These are phyloP conservation scores for Acorus calamus DNA, from an alignment of 106 monocot genomes.

Conservation along the genomic window DNA sequence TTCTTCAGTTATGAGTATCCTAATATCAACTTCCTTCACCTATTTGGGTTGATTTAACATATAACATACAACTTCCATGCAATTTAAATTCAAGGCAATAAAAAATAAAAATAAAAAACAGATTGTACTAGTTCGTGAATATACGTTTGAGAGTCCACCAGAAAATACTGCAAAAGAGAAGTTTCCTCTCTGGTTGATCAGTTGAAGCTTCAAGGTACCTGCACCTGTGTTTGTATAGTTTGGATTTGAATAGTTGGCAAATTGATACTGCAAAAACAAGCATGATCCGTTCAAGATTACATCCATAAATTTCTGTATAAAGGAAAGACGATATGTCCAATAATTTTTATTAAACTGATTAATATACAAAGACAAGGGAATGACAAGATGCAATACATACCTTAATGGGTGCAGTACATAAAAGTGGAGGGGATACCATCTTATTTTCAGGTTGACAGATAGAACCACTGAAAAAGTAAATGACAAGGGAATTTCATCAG, in stretches of 20 bases:
- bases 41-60: too few relatives aligned
- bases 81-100: too few relatives aligned
- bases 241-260: constrained; percentile 52
- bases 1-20: too few relatives aligned
- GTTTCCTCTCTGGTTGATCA: constrained; percentile 91
- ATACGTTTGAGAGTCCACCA: constrained; percentile 67
- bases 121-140: background rate
- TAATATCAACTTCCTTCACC: too few relatives aligned
- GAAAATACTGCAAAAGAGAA: constrained; percentile 94
- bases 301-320: background rate
- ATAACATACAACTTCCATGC: too few relatives aligned
- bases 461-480: constrained; percentile 39
- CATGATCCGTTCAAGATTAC: constrained; percentile 1
- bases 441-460: constrained; percentile 45
- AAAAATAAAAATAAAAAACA: too few relatives aligned
- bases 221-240: constrained; percentile 51
- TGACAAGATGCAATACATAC: constrained; percentile 18
- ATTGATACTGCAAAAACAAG: constrained; percentile 63
- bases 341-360: background rate
- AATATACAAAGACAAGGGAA: background rate
- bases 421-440: constrained; percentile 38
- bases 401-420: constrained; percentile 92
- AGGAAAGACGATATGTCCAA: background rate
- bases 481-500: background rate
- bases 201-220: constrained; percentile 59